phyloP scores from a whole-genome alignment of 2,329 filamentous ascomycete species.

The Sporothrix brunneoviolacea region DNA sequence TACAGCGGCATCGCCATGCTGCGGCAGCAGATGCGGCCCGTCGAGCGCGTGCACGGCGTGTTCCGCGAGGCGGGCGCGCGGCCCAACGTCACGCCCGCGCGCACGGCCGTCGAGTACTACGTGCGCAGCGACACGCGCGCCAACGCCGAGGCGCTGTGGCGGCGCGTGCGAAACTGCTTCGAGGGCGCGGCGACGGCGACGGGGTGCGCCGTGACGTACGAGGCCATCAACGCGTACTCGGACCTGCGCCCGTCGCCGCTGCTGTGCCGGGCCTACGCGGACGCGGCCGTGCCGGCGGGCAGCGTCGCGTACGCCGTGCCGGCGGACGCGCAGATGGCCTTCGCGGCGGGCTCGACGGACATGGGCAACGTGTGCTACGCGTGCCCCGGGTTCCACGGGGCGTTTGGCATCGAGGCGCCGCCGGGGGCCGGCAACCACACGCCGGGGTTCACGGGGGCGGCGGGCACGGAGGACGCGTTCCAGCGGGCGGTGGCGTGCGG shows the following conservation, averaged over 20 bases:
- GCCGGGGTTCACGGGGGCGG: slow-evolving; percentile 32
- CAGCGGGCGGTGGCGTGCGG: slow-evolving; percentile 28
- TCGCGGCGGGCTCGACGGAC: slow-evolving; percentile 29
- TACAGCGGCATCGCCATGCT: slow-evolving; percentile 35
- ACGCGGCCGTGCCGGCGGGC: slow-evolving; percentile 24
- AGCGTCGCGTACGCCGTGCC: slow-evolving; percentile 25
- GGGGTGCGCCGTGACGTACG: slow-evolving; percentile 25
- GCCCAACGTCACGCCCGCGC: slow-evolving; percentile 32
- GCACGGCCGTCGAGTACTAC: slow-evolving; percentile 37
- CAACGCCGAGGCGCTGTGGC: slow-evolving; percentile 26
- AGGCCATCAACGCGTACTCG: slow-evolving; percentile 27
- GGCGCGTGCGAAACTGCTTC: slow-evolving; percentile 28
- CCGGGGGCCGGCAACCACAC: slow-evolving; percentile 35
- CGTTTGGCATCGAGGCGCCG: slow-evolving; percentile 33
- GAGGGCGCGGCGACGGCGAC: slow-evolving; percentile 31
- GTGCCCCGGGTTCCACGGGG: slow-evolving; percentile 37
- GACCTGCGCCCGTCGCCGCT: slow-evolving; percentile 27
- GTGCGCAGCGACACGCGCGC: slow-evolving; percentile 35
- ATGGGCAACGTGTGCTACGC: slow-evolving; percentile 39
- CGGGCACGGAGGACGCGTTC: slow-evolving; percentile 31
- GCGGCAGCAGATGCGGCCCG: slow-evolving; percentile 40
- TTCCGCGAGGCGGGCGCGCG: slow-evolving; percentile 33
- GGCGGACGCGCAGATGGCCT: slow-evolving; percentile 24
- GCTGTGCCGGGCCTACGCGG: slow-evolving; percentile 23
- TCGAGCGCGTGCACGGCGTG: slow-evolving; percentile 44